Base-by-base conservation (phyloP, 371 early-diverging fungal species). In the Rhizopus arrhizus region DNA sequence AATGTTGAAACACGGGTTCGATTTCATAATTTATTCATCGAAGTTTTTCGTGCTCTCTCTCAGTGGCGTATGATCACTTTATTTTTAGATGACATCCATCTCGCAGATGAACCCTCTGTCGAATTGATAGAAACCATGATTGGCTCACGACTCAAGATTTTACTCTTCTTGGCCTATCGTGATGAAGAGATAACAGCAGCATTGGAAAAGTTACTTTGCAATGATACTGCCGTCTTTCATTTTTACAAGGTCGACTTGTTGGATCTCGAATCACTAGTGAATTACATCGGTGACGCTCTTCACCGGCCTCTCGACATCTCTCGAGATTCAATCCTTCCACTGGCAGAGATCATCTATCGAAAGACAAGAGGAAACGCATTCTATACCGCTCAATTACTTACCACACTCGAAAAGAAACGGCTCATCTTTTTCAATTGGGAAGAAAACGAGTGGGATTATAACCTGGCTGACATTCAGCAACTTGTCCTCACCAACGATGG, bases 341-440 rank as follows among this genome's bases (percentile, higher is more conserved):
- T 79, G 10, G 74, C 72, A 4, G 70, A 79, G 2, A 55, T 74
- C 8, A 52, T 79, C 0, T 72, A 65, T 46, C 66, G 66, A 38
- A 72, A 72, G 29, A 74, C 77, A 0, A 62, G 66, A 40, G 80
- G 80, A 34, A 79, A 76, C 43, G 72, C 75, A 10, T 76, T 79
- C 41, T 79, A 79, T 38, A 66, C 67, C 12, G 53, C 72, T 3
- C 80, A 79, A 48, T 54, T 76, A 38, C 56, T 79, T 9, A 56
- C 60, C 22, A 66, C 75, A 6, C 59, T 75, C 28, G 78, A 75
- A 53, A 74, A 74, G 35, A 76, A 79, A 45, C 72, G 69, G 40
- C 53, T 76, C 4, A 79, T 79, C 12, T 79, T 72, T 46, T 79
- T 75, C 57, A 67, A 79, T 52, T 79, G 80, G 80, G 72, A 74